Conservation (phyloP, 163 green algal species). For the Prototheca stagnorum region DNA sequence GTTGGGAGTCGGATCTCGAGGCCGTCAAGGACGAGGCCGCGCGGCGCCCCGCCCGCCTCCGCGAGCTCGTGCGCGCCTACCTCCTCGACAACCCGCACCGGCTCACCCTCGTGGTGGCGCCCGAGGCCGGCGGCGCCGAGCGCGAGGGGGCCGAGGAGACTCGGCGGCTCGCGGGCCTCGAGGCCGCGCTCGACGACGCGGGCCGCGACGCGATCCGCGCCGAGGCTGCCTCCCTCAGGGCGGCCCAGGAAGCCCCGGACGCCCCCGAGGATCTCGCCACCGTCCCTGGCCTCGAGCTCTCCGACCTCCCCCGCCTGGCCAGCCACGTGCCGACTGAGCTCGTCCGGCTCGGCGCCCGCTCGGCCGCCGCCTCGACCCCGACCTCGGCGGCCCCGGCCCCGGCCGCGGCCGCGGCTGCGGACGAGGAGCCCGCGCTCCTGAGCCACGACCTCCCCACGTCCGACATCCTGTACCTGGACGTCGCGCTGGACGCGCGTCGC, state of each 20-base stretch:
- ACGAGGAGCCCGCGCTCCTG: conserved; percentile 78
- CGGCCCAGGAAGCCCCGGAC: conserved; percentile 87
- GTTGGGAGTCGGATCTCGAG: conserved; percentile 68
- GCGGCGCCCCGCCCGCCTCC: neutral
- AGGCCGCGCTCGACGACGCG: conserved; percentile 30
- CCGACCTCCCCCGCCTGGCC: too few relatives aligned
- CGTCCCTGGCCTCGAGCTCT: conserved; percentile 79
- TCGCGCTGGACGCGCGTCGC: conserved; percentile 55
- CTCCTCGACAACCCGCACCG: conserved; percentile 84
- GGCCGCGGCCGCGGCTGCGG: too few relatives aligned
- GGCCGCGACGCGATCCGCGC: conserved; percentile 45
- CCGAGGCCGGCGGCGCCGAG: conserved; percentile 31
- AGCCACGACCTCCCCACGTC: conserved; percentile 97
- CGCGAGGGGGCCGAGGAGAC: conserved; percentile 65
- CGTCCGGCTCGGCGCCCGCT: too few relatives aligned
- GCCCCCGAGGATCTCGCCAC: conserved; percentile 73
- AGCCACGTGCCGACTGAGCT: too few relatives aligned
- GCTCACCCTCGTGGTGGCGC: conserved; percentile 62
- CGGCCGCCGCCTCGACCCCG: too few relatives aligned
- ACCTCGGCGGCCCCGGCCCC: too few relatives aligned
- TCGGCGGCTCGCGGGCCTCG: conserved; percentile 31
- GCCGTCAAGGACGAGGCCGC: conserved; percentile 57
- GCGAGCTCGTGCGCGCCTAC: conserved; percentile 72
- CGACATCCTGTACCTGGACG: conserved; percentile 90
- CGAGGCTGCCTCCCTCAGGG: conserved; percentile 66